These are phyloP conservation scores for Eucalyptus victrix DNA, from an alignment of 345 rosid genomes.

Conservation along the genomic window DNA sequence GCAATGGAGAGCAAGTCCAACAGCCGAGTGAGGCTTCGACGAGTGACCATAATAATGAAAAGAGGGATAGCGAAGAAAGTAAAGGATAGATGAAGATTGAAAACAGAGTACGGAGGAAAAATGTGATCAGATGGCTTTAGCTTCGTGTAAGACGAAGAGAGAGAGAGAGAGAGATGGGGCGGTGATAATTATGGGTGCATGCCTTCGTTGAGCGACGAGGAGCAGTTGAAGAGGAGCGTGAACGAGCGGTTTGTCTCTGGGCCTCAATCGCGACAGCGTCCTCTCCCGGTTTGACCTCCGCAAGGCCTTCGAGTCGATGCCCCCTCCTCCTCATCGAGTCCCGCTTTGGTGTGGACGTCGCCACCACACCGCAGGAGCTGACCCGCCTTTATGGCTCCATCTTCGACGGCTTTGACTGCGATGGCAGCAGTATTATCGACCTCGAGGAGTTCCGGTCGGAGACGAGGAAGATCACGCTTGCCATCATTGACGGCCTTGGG, in stretches of 20 bases:
- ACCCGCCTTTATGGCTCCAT: background rate
- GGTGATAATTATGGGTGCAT: constrained; percentile 1
- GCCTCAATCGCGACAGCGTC: background rate
- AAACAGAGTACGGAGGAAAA: too few species aligned
- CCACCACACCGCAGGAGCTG: constrained; percentile 1
- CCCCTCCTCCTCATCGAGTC: constrained; percentile 3
- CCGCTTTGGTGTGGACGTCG: constrained; percentile 4
- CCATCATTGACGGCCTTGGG: background rate
- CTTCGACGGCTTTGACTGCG: constrained; percentile 6
- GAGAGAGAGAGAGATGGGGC: background rate
- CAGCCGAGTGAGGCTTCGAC: too few species aligned
- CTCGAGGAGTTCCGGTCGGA: background rate
- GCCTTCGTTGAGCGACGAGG: background rate
- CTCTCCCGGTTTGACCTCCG: constrained; percentile 4
- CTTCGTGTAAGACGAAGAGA: background rate
- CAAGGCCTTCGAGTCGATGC: constrained; percentile 9
- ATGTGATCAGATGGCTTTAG: too few species aligned
- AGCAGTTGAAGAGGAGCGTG: background rate
- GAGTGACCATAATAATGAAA: too few species aligned
- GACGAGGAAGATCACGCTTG: constrained; percentile 7
- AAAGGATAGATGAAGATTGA: too few species aligned
- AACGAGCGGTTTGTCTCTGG: constrained; percentile 1
- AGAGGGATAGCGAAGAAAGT: too few species aligned
- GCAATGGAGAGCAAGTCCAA: too few species aligned
- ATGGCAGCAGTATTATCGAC: background rate